Percentiles rank a stretch among this genome's conserved stretches.
Evolutionary conservation across 108 stramenopile genomes (phyloP).

Genomic region (Discostella stelligeroides): DNA sequence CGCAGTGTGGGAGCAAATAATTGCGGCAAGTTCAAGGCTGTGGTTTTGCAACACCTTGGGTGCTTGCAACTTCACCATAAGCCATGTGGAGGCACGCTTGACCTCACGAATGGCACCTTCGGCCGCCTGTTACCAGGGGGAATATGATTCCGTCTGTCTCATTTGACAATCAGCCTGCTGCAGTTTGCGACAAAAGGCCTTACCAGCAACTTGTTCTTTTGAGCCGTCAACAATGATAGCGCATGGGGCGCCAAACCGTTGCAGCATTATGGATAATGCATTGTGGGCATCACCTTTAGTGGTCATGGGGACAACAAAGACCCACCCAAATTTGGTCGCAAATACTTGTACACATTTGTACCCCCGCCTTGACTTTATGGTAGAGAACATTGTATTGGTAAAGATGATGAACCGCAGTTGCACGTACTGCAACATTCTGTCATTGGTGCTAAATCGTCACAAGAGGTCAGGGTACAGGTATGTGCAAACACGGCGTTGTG

Average conservation of each 20-base stretch:
- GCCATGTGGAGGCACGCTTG: conserved; percentile 11
- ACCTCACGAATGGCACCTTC: too few relatives aligned
- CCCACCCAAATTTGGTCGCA: conserved; percentile 12
- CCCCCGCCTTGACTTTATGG: too few relatives aligned
- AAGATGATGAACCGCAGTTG: not conserved
- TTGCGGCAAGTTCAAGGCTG: conserved; percentile 25
- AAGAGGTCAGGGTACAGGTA: not conserved
- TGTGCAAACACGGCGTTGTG: too few relatives aligned
- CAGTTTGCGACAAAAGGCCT: not conserved
- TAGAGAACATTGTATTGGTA: too few relatives aligned
- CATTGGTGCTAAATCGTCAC: conserved; percentile 15
- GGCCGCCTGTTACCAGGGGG: conserved; percentile 19
- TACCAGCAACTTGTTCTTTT: conserved; percentile 17
- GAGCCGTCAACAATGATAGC: conserved; percentile 26
- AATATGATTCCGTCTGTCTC: conserved; percentile 12
- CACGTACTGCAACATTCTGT: conserved; percentile 7
- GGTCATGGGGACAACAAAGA: conserved; percentile 11
- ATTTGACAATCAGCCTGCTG: conserved; percentile 8
- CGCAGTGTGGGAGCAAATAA: conserved; percentile 33
- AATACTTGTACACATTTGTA: conserved; percentile 26
- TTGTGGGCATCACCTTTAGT: conserved; percentile 7
- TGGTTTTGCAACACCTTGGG: conserved; percentile 30
- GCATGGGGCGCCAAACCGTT: not conserved
- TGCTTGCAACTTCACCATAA: conserved; percentile 4
- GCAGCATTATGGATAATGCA: not conserved